Evolutionary conservation across 148 eudicot species (phyloP).

Genomic region (Diospyros lotus): DNA sequence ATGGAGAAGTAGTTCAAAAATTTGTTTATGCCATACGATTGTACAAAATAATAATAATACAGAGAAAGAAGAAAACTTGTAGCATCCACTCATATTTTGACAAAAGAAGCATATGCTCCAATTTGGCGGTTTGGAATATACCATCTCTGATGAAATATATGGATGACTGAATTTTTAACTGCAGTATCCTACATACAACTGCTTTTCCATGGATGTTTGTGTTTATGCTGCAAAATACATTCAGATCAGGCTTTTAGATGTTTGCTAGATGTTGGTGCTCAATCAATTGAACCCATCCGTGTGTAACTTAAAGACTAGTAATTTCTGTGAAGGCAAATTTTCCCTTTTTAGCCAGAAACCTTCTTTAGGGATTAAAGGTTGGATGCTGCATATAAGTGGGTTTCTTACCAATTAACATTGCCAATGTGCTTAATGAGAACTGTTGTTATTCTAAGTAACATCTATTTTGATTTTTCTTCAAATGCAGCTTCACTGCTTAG

Average conservation of each 20-base stretch:
- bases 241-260: background rate
- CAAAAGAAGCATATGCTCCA: background rate
- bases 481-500: conserved; percentile 87
- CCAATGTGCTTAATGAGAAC: background rate
- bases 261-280: background rate
- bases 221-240: background rate
- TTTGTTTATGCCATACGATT: no score
- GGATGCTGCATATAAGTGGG: background rate
- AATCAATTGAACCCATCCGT: background rate
- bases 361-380: background rate
- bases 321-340: no score
- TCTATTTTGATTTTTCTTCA: conserved; percentile 4
- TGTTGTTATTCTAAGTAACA: background rate
- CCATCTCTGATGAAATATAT: background rate
- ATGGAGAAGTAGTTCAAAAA: background rate
- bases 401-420: background rate
- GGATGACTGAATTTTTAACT: no score
- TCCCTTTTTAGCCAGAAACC: background rate
- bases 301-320: background rate
- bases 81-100: background rate
- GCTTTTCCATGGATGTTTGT: no score
- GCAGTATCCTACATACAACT: no score
- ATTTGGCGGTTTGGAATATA: background rate
- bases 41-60: background rate
- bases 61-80: background rate